These are phyloP conservation scores for Sutorius eximius DNA, from an alignment of 1,284 basidiomycete species.

Conservation along the genomic window DNA sequence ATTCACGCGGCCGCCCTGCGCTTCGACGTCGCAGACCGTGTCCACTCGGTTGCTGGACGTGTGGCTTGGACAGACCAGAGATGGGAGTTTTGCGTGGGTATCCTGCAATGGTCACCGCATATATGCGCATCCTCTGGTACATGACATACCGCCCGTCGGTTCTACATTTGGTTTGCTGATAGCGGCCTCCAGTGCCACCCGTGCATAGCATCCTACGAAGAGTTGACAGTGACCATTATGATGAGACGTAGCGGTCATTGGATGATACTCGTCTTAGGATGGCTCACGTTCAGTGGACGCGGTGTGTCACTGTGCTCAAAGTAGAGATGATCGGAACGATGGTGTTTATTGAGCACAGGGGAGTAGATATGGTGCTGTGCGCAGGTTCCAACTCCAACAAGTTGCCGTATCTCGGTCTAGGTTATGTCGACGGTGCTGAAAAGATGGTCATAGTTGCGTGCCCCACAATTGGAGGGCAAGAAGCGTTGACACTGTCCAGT, in stretches of 20 bases:
- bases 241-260: background rate
- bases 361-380: background rate
- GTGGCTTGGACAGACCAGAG: background rate
- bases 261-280: background rate
- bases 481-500: background rate
- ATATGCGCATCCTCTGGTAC: background rate
- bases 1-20: background rate
- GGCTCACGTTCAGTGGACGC: background rate
- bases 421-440: background rate
- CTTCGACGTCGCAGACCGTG: background rate
- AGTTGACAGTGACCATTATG: background rate
- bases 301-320: background rate
- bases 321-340: background rate
- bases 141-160: background rate
- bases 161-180: background rate
- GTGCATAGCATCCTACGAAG: constrained; percentile 1
- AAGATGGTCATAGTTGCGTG: background rate
- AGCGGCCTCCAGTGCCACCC: background rate
- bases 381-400: background rate
- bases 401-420: background rate
- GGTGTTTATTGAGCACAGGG: background rate
- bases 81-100: background rate
- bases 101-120: background rate
- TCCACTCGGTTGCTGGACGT: background rate
- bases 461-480: background rate